Conservation (phyloP, 306 rosid genomes). For the Sechiopsis laciniata region DNA sequence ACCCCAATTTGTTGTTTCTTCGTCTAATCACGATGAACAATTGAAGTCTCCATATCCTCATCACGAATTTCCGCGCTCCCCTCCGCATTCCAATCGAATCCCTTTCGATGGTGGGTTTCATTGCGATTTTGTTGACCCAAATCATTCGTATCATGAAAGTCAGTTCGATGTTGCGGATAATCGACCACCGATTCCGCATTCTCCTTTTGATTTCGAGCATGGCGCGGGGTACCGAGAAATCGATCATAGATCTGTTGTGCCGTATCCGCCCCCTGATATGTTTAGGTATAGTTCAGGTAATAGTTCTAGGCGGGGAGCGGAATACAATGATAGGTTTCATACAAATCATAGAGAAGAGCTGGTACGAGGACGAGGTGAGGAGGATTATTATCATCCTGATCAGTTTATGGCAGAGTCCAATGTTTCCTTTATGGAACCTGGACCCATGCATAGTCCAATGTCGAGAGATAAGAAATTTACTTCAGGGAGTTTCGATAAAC, state of each 20-base stretch:
- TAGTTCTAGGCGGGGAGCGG: slow-evolving; percentile 19
- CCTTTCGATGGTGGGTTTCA: slow-evolving; percentile 15
- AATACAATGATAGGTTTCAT: slow-evolving; percentile 11
- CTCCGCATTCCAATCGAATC: slow-evolving; percentile 16
- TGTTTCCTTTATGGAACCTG: slow-evolving; percentile 15
- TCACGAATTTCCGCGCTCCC: slow-evolving; percentile 14
- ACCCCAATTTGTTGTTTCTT: slow-evolving; percentile 15
- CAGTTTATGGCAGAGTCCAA: slow-evolving; percentile 21
- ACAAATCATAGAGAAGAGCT: slow-evolving; percentile 25
- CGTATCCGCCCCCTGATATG: slow-evolving; percentile 5
- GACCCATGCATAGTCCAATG: slow-evolving; percentile 20
- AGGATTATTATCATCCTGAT: slow-evolving; percentile 27
- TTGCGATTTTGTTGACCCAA: background rate
- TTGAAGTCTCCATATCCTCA: background rate
- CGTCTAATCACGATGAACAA: background rate
- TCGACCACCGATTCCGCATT: slow-evolving; percentile 10
- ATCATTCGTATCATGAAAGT: background rate
- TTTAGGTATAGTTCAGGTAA: slow-evolving; percentile 18
- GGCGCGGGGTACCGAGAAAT: slow-evolving; percentile 3
- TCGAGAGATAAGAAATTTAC: slow-evolving; percentile 25
- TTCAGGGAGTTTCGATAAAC: slow-evolving; percentile 28
- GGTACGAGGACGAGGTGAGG: slow-evolving; percentile 29
- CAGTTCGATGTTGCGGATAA: slow-evolving; percentile 16
- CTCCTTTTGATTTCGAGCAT: slow-evolving; percentile 18
- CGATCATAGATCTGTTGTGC: background rate